Conservation (phyloP, 2,329 filamentous ascomycete genomes). For the Colletotrichum navitas region DNA sequence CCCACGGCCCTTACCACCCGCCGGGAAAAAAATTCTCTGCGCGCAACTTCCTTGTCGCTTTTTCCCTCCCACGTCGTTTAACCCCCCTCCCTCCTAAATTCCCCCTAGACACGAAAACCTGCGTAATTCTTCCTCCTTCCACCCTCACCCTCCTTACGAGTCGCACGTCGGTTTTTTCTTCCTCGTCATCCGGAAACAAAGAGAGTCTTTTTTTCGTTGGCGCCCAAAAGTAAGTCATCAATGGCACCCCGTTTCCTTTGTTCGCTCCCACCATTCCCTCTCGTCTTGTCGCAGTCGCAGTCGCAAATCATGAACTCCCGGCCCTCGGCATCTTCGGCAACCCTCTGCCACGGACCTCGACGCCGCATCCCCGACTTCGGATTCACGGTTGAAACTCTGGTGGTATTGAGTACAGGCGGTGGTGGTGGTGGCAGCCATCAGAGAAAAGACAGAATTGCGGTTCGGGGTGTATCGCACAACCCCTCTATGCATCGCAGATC, state of each 20-base stretch:
- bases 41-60: constrained; percentile 39
- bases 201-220: constrained; percentile 55
- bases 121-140: constrained; percentile 33
- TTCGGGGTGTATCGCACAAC: constrained; percentile 21
- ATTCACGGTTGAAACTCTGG: neutral
- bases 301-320: constrained; percentile 17
- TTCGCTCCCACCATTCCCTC: constrained; percentile 32
- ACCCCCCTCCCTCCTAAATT: constrained; percentile 30
- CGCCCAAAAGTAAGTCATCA: constrained; percentile 65
- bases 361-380: neutral
- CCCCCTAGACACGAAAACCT: constrained; percentile 37
- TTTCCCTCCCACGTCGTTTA: constrained; percentile 39
- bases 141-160: constrained; percentile 47
- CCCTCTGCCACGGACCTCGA: neutral
- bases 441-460: constrained; percentile 1
- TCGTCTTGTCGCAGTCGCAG: constrained; percentile 31
- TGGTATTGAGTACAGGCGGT: neutral
- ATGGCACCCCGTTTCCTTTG: constrained; percentile 40
- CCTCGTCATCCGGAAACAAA: constrained; percentile 46
- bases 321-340: constrained; percentile 36
- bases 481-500: constrained; percentile 42
- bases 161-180: constrained; percentile 49
- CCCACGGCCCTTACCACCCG: constrained; percentile 34
- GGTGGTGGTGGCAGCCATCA: neutral
- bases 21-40: constrained; percentile 37